These are phyloP conservation scores for Adenanthera pavonina DNA, from an alignment of 306 rosid genomes.

Conservation along the genomic window DNA sequence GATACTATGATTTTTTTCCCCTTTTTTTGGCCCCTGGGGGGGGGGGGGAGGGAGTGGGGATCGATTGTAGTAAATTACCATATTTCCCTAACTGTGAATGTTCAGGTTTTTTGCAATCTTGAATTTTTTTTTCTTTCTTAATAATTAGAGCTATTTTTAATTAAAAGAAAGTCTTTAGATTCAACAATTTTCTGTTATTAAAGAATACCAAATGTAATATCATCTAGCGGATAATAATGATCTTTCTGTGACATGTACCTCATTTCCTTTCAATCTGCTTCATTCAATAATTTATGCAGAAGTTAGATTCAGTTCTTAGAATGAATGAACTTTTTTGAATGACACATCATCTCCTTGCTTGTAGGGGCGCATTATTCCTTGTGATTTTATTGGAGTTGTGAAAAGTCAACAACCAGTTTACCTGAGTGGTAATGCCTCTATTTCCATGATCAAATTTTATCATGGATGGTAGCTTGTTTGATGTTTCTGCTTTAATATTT, in stretches of 20 bases:
- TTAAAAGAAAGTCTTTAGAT: not conserved
- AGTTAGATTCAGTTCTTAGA: constrained; percentile 20
- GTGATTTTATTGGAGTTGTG: constrained; percentile 94
- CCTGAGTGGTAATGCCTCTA: constrained; percentile 65
- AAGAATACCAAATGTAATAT: not conserved
- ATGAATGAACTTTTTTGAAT: constrained; percentile 30
- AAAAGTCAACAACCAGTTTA: constrained; percentile 96
- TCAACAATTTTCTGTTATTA: not conserved
- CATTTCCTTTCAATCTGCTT: no score
- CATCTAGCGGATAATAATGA: no score
- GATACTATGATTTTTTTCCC: not conserved
- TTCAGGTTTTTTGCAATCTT: not conserved
- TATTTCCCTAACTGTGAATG: not conserved
- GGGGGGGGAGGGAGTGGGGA: no score
- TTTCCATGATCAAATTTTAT: not conserved
- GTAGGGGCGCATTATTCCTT: constrained; percentile 95
- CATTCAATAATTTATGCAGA: constrained; percentile 23
- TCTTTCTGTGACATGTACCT: no score
- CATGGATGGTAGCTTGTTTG: constrained; percentile 22
- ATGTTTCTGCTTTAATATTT: constrained; percentile 27
- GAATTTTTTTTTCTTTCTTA: not conserved
- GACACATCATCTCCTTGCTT: constrained; percentile 26
- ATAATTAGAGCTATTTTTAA: not conserved
- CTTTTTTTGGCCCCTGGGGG: no score
- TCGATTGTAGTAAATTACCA: not conserved